Evolutionary conservation across 768 basidiomycete genomes (phyloP).

Genomic region (Boletellus ananas): DNA sequence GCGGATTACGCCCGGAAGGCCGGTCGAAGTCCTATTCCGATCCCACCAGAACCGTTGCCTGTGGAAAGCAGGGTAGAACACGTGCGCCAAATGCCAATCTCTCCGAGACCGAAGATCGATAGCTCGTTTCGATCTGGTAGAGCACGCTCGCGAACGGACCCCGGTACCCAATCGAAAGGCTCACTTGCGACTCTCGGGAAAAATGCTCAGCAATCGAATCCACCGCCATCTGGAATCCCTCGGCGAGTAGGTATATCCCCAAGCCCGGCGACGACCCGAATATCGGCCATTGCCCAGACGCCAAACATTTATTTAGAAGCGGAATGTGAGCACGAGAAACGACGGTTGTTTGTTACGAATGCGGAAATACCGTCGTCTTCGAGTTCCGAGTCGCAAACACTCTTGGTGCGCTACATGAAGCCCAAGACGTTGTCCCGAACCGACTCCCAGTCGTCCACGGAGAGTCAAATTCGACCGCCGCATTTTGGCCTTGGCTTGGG

Average conservation of each 20-base stretch:
- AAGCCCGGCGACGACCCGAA: constrained; percentile 16
- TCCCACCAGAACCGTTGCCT: constrained; percentile 7
- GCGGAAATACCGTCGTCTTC: constrained; percentile 40
- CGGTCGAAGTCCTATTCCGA: constrained; percentile 3
- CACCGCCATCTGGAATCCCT: constrained; percentile 24
- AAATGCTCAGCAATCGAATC: constrained; percentile 8
- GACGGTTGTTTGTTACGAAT: constrained; percentile 45
- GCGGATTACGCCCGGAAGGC: constrained; percentile 13
- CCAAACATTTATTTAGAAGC: constrained; percentile 24
- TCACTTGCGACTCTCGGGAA: constrained; percentile 3
- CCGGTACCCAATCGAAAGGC: constrained; percentile 16
- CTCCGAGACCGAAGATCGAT: constrained; percentile 13
- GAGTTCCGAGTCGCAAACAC: constrained; percentile 38
- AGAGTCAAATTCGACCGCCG: constrained; percentile 20
- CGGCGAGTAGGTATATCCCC: constrained; percentile 19
- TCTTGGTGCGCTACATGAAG: constrained; percentile 12
- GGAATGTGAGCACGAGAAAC: constrained; percentile 31
- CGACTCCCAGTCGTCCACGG: constrained; percentile 21
- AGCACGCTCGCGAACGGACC: constrained; percentile 30
- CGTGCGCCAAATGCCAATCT: neutral
- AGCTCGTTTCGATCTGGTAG: constrained; percentile 17
- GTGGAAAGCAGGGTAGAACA: constrained; percentile 8
- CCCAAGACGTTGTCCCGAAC: constrained; percentile 14
- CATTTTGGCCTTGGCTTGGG: constrained; percentile 31
- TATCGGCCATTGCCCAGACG: neutral